These are phyloP conservation scores for Gossypium arboreum DNA, from an alignment of 345 rosid genomes.

Conservation along the genomic window DNA sequence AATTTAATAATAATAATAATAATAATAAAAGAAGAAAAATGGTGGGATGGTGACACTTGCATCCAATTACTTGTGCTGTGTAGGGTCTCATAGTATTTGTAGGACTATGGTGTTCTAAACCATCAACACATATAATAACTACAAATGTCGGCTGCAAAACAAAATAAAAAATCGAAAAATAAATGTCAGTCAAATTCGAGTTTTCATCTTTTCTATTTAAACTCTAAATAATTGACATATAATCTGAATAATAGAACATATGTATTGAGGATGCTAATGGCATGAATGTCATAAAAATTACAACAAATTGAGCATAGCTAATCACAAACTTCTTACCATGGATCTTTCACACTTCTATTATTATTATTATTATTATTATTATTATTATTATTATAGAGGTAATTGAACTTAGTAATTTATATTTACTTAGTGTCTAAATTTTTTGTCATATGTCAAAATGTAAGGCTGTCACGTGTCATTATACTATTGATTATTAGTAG, in stretches of 20 bases:
- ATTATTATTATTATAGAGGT: no score
- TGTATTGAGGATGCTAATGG: not conserved
- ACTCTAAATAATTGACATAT: no score
- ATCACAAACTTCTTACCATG: no score
- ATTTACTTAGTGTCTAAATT: no score
- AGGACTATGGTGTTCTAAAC: not conserved
- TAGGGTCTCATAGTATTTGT: not conserved
- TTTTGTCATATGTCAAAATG: no score
- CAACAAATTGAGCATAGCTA: not conserved
- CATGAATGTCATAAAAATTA: not conserved
- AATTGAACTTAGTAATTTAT: no score
- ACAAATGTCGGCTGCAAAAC: not conserved
- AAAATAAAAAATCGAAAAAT: not conserved
- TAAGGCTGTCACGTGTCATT: fast-evolving
- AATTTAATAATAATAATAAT: not conserved
- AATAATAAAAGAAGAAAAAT: not conserved
- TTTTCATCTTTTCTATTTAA: not conserved
- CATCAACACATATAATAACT: not conserved
- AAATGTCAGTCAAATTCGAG: not conserved
- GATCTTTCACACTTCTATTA: no score
- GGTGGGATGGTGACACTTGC: not conserved
- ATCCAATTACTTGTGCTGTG: not conserved
- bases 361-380: no score
- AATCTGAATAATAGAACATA: no score
- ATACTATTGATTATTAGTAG: fast-evolving